Conservation (phyloP, 352 stramenopile genomes). For the Pythium guiyangense region DNA sequence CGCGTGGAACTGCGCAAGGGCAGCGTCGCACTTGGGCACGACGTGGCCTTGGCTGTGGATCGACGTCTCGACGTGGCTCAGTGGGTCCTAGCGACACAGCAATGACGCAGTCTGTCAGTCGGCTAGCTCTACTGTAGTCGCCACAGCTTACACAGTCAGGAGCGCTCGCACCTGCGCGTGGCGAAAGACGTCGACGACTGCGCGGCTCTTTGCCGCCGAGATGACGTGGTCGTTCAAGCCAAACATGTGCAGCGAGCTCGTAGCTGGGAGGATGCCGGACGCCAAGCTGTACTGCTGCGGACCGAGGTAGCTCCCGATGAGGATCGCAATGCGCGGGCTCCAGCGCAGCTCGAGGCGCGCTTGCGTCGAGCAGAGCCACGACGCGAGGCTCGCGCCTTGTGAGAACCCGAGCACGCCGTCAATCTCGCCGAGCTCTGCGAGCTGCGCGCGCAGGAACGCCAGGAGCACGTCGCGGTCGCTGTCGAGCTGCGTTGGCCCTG, state of each 20-base stretch:
- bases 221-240: slow-evolving; percentile 82
- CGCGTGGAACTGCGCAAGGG: slow-evolving; percentile 42
- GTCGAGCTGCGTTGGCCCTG: slow-evolving; percentile 40
- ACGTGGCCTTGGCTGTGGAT: slow-evolving; percentile 77
- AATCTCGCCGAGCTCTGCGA: slow-evolving; percentile 52
- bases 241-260: slow-evolving; percentile 72
- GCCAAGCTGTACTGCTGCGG: slow-evolving; percentile 49
- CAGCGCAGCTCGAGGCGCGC: slow-evolving; percentile 56
- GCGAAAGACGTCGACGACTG: slow-evolving; percentile 65
- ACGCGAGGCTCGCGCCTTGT: slow-evolving; percentile 69
- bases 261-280: slow-evolving; percentile 41
- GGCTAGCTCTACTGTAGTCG: too few species aligned
- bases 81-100: background rate
- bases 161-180: too few species aligned
- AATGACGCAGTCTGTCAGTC: background rate
- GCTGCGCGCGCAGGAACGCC: slow-evolving; percentile 46
- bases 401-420: slow-evolving; percentile 82
- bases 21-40: slow-evolving; percentile 65
- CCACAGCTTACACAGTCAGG: slow-evolving; percentile 6
- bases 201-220: slow-evolving; percentile 57
- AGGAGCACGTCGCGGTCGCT: slow-evolving; percentile 52
- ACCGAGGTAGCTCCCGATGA: slow-evolving; percentile 74
- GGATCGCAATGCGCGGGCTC: slow-evolving; percentile 60
- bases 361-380: slow-evolving; percentile 77
- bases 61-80: slow-evolving; percentile 40